A percentile compares a stretch with the other conserved stretches of the same genome.
phyloP scores from a whole-genome alignment of 192 early-diverging fungal genomes.

The Rhizoclosmatium sp. region DNA sequence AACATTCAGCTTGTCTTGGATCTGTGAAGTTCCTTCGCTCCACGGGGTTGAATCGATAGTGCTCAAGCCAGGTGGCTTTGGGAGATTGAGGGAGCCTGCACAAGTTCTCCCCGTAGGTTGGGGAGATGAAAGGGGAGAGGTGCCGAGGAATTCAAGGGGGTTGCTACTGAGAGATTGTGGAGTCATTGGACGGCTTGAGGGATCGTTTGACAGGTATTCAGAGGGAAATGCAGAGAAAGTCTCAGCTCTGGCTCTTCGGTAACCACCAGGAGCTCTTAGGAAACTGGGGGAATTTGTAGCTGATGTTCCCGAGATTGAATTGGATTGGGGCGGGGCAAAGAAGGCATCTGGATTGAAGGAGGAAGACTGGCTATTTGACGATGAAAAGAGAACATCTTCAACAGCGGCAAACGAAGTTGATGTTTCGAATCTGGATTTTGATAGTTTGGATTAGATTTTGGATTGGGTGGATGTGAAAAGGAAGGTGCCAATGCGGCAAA shows the following conservation, averaged over 20 bases:
- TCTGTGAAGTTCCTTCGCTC: background rate
- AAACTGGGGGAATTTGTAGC: background rate
- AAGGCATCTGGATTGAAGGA: background rate
- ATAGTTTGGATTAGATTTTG: no score
- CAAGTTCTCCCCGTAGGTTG: background rate
- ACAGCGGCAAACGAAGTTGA: conserved; percentile 1
- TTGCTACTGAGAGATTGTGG: conserved; percentile 36
- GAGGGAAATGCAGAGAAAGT: conserved; percentile 57
- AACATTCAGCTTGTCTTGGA: background rate
- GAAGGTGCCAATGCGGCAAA: no score
- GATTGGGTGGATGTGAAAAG: no score
- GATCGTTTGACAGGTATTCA: conserved; percentile 19
- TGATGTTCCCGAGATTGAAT: background rate
- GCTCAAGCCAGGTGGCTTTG: conserved; percentile 22
- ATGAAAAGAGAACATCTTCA: conserved; percentile 17
- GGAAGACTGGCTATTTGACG: background rate
- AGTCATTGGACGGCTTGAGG: background rate
- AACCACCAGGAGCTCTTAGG: background rate
- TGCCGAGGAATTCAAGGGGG: conserved; percentile 58
- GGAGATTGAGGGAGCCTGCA: conserved; percentile 51
- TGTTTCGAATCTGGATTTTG: no score
- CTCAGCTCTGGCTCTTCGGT: conserved; percentile 50
- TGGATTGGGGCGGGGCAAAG: background rate
- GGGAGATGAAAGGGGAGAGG: no score
- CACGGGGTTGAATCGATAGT: background rate